Base-by-base conservation (phyloP, 352 stramenopile species). In the Globisporangium perplexum region DNA sequence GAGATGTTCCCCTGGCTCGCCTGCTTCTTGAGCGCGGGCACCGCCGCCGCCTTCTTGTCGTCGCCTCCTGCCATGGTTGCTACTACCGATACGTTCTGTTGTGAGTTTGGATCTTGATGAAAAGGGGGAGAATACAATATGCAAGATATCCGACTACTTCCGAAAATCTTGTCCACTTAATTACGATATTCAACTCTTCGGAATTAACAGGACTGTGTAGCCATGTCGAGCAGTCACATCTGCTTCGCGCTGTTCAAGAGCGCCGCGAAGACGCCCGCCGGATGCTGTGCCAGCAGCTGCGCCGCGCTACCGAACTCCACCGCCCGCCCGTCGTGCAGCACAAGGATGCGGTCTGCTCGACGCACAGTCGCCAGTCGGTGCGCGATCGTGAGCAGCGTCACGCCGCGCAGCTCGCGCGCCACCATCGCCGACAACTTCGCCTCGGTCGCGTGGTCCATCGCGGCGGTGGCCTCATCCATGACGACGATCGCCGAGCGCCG, bases 341-440 rank as follows among this genome's bases (percentile, higher is more conserved):
- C n/a, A 1, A 44, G 38, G 18, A 44, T 23, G 38, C 38, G 38
- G 38, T 44, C 38, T 3, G 38, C 38, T 1, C 3, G 18, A 1
- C 2, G 5, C 17, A 44, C 7, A 2, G 38, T 44, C 18, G 17
- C 1, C 17, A 44, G 7, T 5, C 38, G n/a, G 38, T 44, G 38
- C 17, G 38, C 92, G 61, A 98, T 97, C 4, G 90, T 97, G 5
- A 98, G 59, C 20, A 96, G 69, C 20, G 93, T 98, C 15, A 76
- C 73, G 23, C 84, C 64, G 6, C 53, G 47, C 68, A 98, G 97
- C 39, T 96, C 86, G 33, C 83, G 56, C 22, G 86, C 69, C 50
- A 97, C 90, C 39, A 82, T 88, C 17, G 65, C 53, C 57, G 69
- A 70, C 24, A 89, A 77, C 8, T 71, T 66, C 11, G 47, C n/a